These are phyloP conservation scores for Candida cerambycidarum DNA, from an alignment of 805 yeast species.

Conservation along the genomic window DNA sequence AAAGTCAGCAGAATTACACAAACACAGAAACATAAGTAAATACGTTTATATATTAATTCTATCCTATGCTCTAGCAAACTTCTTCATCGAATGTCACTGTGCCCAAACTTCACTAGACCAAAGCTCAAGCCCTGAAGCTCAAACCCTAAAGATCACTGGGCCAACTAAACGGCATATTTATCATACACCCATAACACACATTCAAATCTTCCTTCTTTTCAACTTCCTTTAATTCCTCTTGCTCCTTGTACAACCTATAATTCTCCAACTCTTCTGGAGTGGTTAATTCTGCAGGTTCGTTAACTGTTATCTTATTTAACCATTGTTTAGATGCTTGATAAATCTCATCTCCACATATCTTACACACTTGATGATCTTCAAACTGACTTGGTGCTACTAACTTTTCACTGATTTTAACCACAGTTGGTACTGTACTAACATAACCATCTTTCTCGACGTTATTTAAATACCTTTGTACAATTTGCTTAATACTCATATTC, in stretches of 20 bases:
- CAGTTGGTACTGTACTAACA: slow-evolving; percentile 89
- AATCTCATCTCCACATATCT: slow-evolving; percentile 54
- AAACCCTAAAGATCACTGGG: slow-evolving; percentile 28
- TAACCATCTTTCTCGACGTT: slow-evolving; percentile 69
- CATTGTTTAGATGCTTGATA: slow-evolving; percentile 62
- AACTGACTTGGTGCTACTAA: slow-evolving; percentile 48
- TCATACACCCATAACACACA: slow-evolving; percentile 79
- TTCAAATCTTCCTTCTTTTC: slow-evolving; percentile 15
- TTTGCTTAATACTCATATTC: slow-evolving; percentile 78
- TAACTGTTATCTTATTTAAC: slow-evolving; percentile 69
- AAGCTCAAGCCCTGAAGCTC: too few relatives aligned
- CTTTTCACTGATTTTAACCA: slow-evolving; percentile 84
- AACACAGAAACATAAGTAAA: too few relatives aligned
- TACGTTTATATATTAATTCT: too few relatives aligned
- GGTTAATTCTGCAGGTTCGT: slow-evolving; percentile 49
- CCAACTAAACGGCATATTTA: slow-evolving; percentile 45
- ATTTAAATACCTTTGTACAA: slow-evolving; percentile 70
- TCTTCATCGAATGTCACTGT: too few relatives aligned
- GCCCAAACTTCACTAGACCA: too few relatives aligned
- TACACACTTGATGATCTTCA: slow-evolving; percentile 35
- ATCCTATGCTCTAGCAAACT: too few relatives aligned
- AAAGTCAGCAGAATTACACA: too few relatives aligned
- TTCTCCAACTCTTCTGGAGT: slow-evolving; percentile 33
- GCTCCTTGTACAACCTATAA: background rate
- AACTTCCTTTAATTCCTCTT: slow-evolving; percentile 7